A percentile compares a stretch with the other conserved stretches of the same genome.
Conservation (phyloP, 768 basidiomycete genomes). For the Pisolithus microcarpus region DNA sequence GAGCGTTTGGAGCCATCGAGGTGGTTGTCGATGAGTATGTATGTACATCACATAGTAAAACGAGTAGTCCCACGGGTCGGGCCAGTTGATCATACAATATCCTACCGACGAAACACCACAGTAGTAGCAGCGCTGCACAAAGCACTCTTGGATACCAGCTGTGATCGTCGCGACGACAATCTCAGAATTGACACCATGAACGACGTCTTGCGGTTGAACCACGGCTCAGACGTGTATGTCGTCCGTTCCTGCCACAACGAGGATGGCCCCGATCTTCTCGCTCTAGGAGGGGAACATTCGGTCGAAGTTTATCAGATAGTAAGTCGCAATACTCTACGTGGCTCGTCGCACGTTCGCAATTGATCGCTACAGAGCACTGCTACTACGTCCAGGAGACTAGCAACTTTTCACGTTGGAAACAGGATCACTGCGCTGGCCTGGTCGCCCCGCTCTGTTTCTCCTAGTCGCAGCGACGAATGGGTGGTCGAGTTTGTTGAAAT, state of each 20-base stretch:
- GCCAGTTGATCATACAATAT: no score
- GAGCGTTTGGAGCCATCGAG: not conserved
- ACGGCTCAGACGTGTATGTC: slow-evolving; percentile 53
- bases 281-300: slow-evolving; percentile 66
- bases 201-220: slow-evolving; percentile 44
- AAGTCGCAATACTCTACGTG: slow-evolving; percentile 21
- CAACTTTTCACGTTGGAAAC: slow-evolving; percentile 67
- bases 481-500: slow-evolving; percentile 52
- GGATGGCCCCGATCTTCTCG: slow-evolving; percentile 61
- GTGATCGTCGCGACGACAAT: no score
- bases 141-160: no score
- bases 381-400: slow-evolving; percentile 44
- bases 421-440: slow-evolving; percentile 71
- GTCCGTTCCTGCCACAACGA: slow-evolving; percentile 57
- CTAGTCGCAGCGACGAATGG: slow-evolving; percentile 60
- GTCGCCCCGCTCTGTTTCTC: slow-evolving; percentile 65
- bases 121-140: not conserved
- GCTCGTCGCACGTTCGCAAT: not conserved
- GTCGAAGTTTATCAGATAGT: slow-evolving; percentile 64
- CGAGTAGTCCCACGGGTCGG: no score
- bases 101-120: no score
- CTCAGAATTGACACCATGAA: no score
- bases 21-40: not conserved
- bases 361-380: slow-evolving; percentile 28
- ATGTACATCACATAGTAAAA: no score